Conservation (phyloP, 2,329 filamentous ascomycete genomes). For the Aureobasidium sp. region DNA sequence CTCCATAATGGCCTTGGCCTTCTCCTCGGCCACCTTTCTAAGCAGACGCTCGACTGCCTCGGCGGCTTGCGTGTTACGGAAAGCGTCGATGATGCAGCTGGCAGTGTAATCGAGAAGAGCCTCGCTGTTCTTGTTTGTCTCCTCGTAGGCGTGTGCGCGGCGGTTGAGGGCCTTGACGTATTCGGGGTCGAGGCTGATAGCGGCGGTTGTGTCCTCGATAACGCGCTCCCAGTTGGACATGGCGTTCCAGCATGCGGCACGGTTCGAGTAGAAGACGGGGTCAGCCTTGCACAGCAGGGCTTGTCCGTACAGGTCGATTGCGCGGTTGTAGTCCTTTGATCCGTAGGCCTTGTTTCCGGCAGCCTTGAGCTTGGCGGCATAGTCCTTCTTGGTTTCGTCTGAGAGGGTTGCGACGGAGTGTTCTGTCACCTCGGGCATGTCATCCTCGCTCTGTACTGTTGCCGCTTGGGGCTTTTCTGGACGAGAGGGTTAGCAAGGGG, state of each 20-base stretch:
- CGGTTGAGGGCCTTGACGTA: slow-evolving; percentile 98
- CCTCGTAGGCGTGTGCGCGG: slow-evolving; percentile 92
- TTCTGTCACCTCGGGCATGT: slow-evolving; percentile 43
- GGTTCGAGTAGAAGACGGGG: slow-evolving; percentile 97
- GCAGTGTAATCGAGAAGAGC: slow-evolving; percentile 96
- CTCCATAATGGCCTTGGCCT: slow-evolving; percentile 80
- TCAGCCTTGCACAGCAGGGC: slow-evolving; percentile 96
- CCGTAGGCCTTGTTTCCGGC: slow-evolving; percentile 95
- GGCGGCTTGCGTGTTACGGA: slow-evolving; percentile 83
- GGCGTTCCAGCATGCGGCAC: slow-evolving; percentile 94
- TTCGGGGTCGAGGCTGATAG: slow-evolving; percentile 84
- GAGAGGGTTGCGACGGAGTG: slow-evolving; percentile 35
- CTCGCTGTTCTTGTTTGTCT: slow-evolving; percentile 83
- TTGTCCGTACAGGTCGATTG: slow-evolving; percentile 91
- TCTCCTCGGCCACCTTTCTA: slow-evolving; percentile 93
- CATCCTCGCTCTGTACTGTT: slow-evolving; percentile 33
- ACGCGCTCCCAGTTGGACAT: slow-evolving; percentile 91
- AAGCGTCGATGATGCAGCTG: slow-evolving; percentile 97
- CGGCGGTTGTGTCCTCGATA: slow-evolving; percentile 91
- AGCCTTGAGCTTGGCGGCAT: slow-evolving; percentile 85
- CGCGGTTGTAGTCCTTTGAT: slow-evolving; percentile 83
- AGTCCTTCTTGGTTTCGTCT: slow-evolving; percentile 68
- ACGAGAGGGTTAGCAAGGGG: background rate
- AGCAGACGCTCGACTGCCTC: slow-evolving; percentile 85
- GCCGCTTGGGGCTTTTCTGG: slow-evolving; percentile 24